Base-by-base conservation (phyloP, 179 eudicot species). In the Heliamphora pulchella region DNA sequence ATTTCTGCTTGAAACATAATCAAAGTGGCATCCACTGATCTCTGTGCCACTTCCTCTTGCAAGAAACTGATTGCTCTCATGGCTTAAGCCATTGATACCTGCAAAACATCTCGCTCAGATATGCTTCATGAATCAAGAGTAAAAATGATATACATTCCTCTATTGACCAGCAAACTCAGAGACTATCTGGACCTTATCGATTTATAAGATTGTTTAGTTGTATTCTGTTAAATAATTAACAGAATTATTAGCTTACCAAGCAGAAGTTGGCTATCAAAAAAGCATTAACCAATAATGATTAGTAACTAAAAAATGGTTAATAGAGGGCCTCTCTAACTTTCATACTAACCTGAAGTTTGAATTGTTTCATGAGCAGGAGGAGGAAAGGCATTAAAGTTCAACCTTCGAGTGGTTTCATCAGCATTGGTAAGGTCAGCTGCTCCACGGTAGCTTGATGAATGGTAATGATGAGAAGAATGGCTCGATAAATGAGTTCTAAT, bases 381-480 rank as follows among this genome's bases (percentile, higher is more conserved):
- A 44, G 81, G 48, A 70, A 20, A 17, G 67, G 85, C 43, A 77
- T 18, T 62, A 50, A 51, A 61, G 71, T 80, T 80, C 85, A 81
- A 82, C 47, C 41, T 47, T 48, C 64, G 80, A 68, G 66, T 55
- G 39, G 75, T 80, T 57, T 50, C 77, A 77, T 61, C 84, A 57
- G 75, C 57, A 82, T 59, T 67, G 15, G 72, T 20, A 59, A 63
- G 55, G 31, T 72, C 74, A 22, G 39, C 57, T 1, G 51, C 69
- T n/a, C 77, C 80, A 51, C 8, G 17, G 79, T 81, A 74, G n/a
- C 46, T 72, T 66, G 85, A 58, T 71, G 61, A 72, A 78, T 77
- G 85, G 78, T 85, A 80, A 74, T 59, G 70, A 47, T 31, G 80
- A 80, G 82, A 82, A 66, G 87, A 79, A 66, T 78, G 14, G 5